Base-by-base conservation (phyloP, 176 grass and related monocot genomes). In the Zoysia pacifica region DNA sequence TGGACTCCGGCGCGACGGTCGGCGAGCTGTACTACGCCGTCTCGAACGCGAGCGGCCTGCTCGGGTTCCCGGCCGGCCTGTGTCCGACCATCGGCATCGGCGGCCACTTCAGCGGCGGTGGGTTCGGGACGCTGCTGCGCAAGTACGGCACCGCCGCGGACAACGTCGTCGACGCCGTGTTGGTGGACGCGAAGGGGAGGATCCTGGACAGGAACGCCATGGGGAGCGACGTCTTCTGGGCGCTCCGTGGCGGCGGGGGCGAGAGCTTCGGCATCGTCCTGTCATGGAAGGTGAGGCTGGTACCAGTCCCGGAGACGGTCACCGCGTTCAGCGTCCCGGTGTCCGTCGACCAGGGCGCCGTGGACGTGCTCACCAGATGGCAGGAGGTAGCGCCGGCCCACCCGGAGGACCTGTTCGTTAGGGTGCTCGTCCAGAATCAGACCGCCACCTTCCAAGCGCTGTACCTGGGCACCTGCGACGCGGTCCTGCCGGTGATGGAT, bases 91-190 rank as follows among this genome's bases (percentile, higher is more conserved):
- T 97, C 47, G 89, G 90, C 65, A 59, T 90, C 0, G 87, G 93
- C 5, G 90, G 93, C 2, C 80, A 91, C 18, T 77, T 92, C 48
- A 92, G 82, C 70, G 93, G 93, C 67, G 90, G 93, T 48, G 90
- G 93, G 6, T 79, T 93, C 9, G 93, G 90, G 13, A 70, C 81
- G 50, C 5, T 97, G 69, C 76, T 80, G 7, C 81, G 90, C 36
- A 97, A 97, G 78, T 86, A 90, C 49, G 90, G 90, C 16, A 43
- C 79, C 6, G 83, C 88, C 5, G 54, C 67, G 12, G 90, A 97
- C 67, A 90, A 93, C 86, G 71, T 96, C 40, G 0, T 92, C 0
- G 85, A 96, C 72, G 87, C 89, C 12, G 40, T 55, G 1, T 49
- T 96, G 4, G 83, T 96, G 6, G 77, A 92, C 70, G 82, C 80